A percentile compares a stretch with the other conserved stretches of the same genome.
Evolutionary conservation across 305 asterid genomes (phyloP).

Genomic region (Solanum aculeatissimum): DNA sequence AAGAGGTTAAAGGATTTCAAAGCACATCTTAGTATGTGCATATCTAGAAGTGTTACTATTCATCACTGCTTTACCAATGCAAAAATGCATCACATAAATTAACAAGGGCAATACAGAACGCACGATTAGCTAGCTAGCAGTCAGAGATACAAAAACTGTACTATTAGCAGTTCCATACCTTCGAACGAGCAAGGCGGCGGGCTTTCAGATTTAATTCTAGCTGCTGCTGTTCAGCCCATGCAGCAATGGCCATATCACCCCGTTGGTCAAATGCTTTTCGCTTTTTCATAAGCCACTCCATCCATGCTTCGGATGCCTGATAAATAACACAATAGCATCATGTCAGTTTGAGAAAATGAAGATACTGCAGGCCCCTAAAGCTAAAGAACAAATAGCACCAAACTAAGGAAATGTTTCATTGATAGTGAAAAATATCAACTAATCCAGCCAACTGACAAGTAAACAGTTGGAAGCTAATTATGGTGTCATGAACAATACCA

Average conservation of each 20-base stretch:
- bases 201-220: constrained; percentile 77
- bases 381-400: background rate
- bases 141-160: background rate
- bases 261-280: constrained; percentile 92
- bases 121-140: background rate
- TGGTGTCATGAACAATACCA: background rate
- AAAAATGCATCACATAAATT: background rate
- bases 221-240: constrained; percentile 98
- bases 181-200: constrained; percentile 89
- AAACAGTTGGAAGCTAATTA: background rate
- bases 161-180: constrained; percentile 28
- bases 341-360: background rate
- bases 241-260: constrained; percentile 95
- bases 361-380: background rate
- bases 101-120: background rate
- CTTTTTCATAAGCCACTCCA: constrained; percentile 85
- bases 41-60: background rate
- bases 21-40: background rate
- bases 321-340: background rate
- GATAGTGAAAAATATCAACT: background rate
- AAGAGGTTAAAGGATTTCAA: background rate
- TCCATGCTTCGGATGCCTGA: constrained; percentile 92
- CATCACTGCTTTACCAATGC: background rate
- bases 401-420: background rate
- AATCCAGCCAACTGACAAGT: background rate